Base-by-base conservation (phyloP, 2,329 filamentous ascomycete species). In the Scolecobasidium constrictum region DNA sequence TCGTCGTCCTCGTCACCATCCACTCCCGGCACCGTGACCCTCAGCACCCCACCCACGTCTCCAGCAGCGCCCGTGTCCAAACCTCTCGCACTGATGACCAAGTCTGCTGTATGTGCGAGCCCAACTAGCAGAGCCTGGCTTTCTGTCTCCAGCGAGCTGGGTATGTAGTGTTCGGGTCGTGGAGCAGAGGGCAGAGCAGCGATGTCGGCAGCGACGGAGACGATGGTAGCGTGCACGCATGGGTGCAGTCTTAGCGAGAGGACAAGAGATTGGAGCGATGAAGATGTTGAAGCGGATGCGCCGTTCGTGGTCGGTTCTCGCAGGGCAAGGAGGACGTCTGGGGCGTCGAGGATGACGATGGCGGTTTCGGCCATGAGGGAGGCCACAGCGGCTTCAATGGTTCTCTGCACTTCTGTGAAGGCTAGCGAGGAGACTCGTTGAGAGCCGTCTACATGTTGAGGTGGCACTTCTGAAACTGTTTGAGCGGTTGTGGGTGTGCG, bases 41-140 rank as follows among this genome's bases (percentile, higher is more conserved):
- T 74, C 48, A 95, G 55, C 35, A 94, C 86, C 3, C 90, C 90
- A 62, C 85, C 94, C 22, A 96, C 85, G 62, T 95, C 90, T 57
- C 75, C 81, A 48, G 90, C 88, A n/a, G 80, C 79, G 1, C 90
- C 90, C 0, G 87, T 94, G 55, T 94, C 87, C 47, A 96, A 61
- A 54, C 81, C 72, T 41, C 88, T 71, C 45, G 92, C 65, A 47
- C 83, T 77, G 52, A 94, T 63, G 3, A 90, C 72, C 48, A 74
- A 68, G n/a, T 75, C 65, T 6, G 87, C 85, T 52, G 77, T 72
- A 57, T 95, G 86, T n/a, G 82, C 83, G 48, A 82, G 63, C 4
- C 74, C 75, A 26, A 87, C 67, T 16, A 83, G 63, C 46, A 94
- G 75, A n/a, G 78, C 72, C 1, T 83, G 76, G 52, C 86, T 78